These are phyloP conservation scores for Agaricus blazei DNA, from an alignment of 768 basidiomycete genomes.

Conservation along the genomic window DNA sequence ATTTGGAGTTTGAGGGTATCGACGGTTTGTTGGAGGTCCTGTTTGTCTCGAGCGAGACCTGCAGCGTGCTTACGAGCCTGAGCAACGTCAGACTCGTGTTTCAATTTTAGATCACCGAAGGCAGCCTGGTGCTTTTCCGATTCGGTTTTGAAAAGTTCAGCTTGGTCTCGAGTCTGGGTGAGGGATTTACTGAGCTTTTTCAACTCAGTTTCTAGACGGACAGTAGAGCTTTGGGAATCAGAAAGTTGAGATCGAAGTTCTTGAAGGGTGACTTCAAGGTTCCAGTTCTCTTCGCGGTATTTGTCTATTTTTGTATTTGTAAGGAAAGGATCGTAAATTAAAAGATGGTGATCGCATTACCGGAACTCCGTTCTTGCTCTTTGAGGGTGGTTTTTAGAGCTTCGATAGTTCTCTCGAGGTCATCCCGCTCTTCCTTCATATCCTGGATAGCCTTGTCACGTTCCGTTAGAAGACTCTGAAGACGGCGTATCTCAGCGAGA, in stretches of 20 bases:
- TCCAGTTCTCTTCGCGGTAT: constrained; percentile 99
- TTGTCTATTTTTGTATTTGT: constrained; percentile 52
- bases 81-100: constrained; percentile 94
- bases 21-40: constrained; percentile 78
- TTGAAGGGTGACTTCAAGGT: constrained; percentile 90
- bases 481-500: constrained; percentile 83
- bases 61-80: constrained; percentile 86
- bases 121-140: constrained; percentile 60
- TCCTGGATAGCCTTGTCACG: constrained; percentile 90
- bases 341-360: constrained; percentile 27
- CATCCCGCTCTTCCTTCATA: constrained; percentile 89
- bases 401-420: constrained; percentile 77
- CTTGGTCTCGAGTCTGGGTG: constrained; percentile 62
- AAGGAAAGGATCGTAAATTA: not conserved
- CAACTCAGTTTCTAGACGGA: constrained; percentile 77
- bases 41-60: constrained; percentile 86
- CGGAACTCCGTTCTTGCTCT: constrained; percentile 76
- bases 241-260: constrained; percentile 71
- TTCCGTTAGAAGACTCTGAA: constrained; percentile 88
- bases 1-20: constrained; percentile 74
- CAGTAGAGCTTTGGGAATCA: constrained; percentile 58
- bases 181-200: constrained; percentile 77
- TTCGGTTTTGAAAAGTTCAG: constrained; percentile 87
- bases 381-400: constrained; percentile 66
- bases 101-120: constrained; percentile 73